phyloP scores from a whole-genome alignment of 208 protist genomes.

The Polymyxa betae region DNA sequence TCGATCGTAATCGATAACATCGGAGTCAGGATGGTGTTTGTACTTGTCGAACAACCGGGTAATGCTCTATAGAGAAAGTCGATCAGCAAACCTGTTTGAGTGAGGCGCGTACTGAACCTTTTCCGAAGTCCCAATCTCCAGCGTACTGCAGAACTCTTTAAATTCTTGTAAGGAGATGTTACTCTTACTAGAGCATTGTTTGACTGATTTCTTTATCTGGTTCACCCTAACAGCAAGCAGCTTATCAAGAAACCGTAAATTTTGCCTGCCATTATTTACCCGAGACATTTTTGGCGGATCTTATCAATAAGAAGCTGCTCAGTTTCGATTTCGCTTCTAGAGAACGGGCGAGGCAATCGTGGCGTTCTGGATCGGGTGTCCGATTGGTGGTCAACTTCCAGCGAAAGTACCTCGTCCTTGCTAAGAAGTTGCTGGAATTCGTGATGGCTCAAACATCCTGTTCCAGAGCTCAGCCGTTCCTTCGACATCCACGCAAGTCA shows the following conservation, averaged over 20 bases:
- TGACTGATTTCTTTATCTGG: conserved; percentile 37
- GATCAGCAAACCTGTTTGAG: neutral
- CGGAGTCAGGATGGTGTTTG: neutral
- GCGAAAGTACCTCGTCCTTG: neutral
- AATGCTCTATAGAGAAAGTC: neutral
- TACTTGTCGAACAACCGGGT: conserved; percentile 28
- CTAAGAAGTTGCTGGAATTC: conserved; percentile 1
- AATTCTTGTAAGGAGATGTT: neutral
- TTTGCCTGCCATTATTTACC: neutral
- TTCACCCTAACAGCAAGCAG: neutral
- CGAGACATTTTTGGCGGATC: conserved; percentile 31
- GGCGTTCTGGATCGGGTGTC: neutral
- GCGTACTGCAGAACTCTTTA: neutral
- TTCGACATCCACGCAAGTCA: no score
- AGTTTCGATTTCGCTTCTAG: conserved; percentile 3
- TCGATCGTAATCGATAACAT: conserved; percentile 40
- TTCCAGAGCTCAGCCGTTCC: neutral
- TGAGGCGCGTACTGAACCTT: neutral
- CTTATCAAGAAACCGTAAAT: neutral
- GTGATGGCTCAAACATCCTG: conserved; percentile 30
- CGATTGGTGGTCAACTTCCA: neutral
- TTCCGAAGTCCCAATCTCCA: neutral
- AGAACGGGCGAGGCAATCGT: neutral
- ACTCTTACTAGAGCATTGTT: neutral
- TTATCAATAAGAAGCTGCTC: conserved; percentile 42